Base-by-base conservation (phyloP, 1,284 basidiomycete species). In the Mycosarcoma maydis region DNA sequence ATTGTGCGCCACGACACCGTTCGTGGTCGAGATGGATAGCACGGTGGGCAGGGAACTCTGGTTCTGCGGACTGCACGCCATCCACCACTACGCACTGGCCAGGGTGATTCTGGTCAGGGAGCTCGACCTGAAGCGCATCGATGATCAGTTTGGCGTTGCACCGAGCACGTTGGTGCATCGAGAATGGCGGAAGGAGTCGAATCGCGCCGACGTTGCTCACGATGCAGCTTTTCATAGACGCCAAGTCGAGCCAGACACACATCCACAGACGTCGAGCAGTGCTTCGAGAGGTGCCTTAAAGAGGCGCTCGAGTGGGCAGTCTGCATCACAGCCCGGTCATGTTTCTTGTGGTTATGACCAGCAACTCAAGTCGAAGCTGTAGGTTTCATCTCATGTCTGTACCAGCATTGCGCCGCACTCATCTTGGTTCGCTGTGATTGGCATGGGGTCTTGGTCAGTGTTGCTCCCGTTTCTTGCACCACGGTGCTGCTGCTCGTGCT, bases 51-150 rank as follows among this genome's bases (percentile, higher is more conserved):
- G 69, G 34, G 69, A 79, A 56, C 41, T 80, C 11, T 80, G 78
- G 78, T 78, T 78, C 59, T 68, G 75, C 29, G 68, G 68, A 11
- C 44, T 78, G 16, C 78, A 80, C 40, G 75, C 77, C 0, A 71
- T 78, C 33, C 78, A 80, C 51, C 78, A 80, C 61, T 80, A 72
- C 30, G 78, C 78, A 0, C 55, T 80, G 6, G 69, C 72, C 5
- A 32, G 77, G 6, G 73, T 76, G 17, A 79, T 78, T 41, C 60
- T 80, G 33, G 61, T 68, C 27, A 48, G 69, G n/a, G 76, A 80
- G 61, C 51, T 76, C 6, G 71, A 52, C 14, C 24, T 77, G 11
- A 37, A 58, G 9, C 43, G 40, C 23, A 44, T 80, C 9, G 69
- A 68, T 6, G 45, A 60, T 23, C 51, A 73, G 30, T 80, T 80